A percentile compares a stretch with the other conserved stretches of the same genome.
Evolutionary conservation across 306 rosid species (phyloP).

Genomic region (Dalbergia oliveri): DNA sequence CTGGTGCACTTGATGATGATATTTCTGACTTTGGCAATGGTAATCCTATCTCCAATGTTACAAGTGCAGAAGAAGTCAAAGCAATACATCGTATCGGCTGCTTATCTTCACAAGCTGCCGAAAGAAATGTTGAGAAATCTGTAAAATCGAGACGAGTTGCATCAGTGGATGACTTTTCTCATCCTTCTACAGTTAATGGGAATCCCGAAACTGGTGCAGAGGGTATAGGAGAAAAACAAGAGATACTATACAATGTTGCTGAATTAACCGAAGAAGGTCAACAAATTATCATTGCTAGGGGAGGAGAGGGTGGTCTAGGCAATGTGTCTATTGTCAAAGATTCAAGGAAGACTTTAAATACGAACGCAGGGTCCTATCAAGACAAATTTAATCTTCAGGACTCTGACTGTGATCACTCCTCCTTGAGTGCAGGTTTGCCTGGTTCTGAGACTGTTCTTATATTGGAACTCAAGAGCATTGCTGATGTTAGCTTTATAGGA

Average conservation of each 20-base stretch:
- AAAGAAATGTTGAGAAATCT: conserved; percentile 46
- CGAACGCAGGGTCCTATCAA: conserved; percentile 38
- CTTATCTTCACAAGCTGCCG: conserved; percentile 37
- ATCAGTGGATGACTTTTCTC: conserved; percentile 45
- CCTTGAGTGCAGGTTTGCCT: conserved; percentile 60
- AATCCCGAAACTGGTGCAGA: conserved; percentile 46
- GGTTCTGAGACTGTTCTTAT: conserved; percentile 78
- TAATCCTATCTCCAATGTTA: conserved; percentile 35
- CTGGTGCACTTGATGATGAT: conserved; percentile 71
- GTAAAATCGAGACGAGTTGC: conserved; percentile 43
- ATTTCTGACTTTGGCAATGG: conserved; percentile 41
- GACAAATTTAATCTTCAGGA: conserved; percentile 42
- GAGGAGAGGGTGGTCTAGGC: conserved; percentile 89
- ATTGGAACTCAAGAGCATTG: conserved; percentile 92
- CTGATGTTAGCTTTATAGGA: conserved; percentile 94
- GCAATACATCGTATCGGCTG: conserved; percentile 33
- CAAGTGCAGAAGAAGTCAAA: conserved; percentile 42
- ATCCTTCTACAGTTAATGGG: conserved; percentile 34
- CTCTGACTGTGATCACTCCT: conserved; percentile 53
- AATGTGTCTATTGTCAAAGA: conserved; percentile 56
- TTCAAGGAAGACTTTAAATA: conserved; percentile 54
- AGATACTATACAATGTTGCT: conserved; percentile 67
- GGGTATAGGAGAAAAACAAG: conserved; percentile 52
- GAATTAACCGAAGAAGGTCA: conserved; percentile 88
- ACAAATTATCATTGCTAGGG: conserved; percentile 67